Conservation (phyloP, 2,329 filamentous ascomycete genomes). For the Fusarium sp. region DNA sequence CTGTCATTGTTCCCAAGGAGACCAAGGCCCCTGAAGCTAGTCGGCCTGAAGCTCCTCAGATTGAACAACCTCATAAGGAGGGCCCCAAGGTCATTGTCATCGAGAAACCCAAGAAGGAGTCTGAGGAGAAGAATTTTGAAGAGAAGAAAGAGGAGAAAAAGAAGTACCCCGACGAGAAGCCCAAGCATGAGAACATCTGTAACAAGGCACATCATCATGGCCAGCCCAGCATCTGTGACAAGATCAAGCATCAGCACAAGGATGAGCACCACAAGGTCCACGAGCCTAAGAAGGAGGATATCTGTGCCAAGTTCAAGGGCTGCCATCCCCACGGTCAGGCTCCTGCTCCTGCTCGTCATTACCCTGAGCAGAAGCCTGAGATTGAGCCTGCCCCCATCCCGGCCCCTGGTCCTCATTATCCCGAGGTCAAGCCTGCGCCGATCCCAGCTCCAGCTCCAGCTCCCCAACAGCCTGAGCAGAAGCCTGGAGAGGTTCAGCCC, state of each 20-base stretch:
- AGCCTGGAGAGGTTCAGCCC: conserved; percentile 1
- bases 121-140: not conserved
- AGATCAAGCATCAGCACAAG: conserved; percentile 4
- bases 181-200: conserved; percentile 9
- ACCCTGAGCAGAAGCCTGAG: not conserved
- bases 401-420: conserved; percentile 5
- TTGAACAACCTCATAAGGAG: not conserved
- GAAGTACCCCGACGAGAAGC: not conserved
- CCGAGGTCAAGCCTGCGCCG: conserved; percentile 8
- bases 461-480: conserved; percentile 6
- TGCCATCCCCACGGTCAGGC: not conserved
- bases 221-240: conserved; percentile 6
- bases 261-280: conserved; percentile 1
- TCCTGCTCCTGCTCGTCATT: conserved; percentile 1
- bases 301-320: conserved; percentile 18
- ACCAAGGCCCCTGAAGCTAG: conserved; percentile 21
- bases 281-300: conserved; percentile 20
- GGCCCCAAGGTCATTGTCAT: not conserved
- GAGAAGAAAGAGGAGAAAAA: not conserved
- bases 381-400: conserved; percentile 6
- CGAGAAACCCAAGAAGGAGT: not conserved
- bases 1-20: conserved; percentile 20
- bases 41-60: not conserved
- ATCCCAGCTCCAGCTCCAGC: conserved; percentile 20
- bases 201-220: conserved; percentile 11